Conservation (phyloP, 1,139 yeast genomes). For the Yueomyces sp. region DNA sequence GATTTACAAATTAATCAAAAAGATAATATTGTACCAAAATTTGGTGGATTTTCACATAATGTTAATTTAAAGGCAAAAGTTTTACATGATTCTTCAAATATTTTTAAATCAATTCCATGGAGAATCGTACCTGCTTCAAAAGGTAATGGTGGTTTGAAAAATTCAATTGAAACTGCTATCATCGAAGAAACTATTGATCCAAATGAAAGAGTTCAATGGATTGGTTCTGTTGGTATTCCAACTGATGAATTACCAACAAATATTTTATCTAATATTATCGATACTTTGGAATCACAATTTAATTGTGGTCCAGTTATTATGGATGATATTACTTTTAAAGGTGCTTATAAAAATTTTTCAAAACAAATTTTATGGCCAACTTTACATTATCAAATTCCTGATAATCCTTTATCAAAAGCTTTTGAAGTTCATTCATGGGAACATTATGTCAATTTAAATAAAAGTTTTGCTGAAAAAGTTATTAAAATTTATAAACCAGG, state of each 20-base stretch:
- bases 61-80: conserved; percentile 27
- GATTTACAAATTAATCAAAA: not conserved
- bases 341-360: conserved; percentile 82
- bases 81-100: conserved; percentile 34
- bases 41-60: conserved; percentile 58
- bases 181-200: conserved; percentile 30
- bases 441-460: conserved; percentile 64
- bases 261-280: conserved; percentile 39
- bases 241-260: conserved; percentile 60
- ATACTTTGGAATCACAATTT: conserved; percentile 34
- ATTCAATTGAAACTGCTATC: conserved; percentile 63
- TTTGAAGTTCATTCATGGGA: conserved; percentile 95
- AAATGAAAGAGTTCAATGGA: conserved; percentile 49
- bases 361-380: conserved; percentile 96
- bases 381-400: conserved; percentile 91
- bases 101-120: conserved; percentile 71
- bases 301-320: conserved; percentile 58
- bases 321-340: conserved; percentile 68
- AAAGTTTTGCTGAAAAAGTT: conserved; percentile 65
- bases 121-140: conserved; percentile 51
- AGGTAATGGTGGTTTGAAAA: conserved; percentile 82
- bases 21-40: conserved; percentile 41
- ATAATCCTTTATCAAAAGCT: conserved; percentile 84
- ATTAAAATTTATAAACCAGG: conserved; percentile 54
- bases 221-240: conserved; percentile 86